Percentiles rank a stretch among this genome's conserved stretches.
These are phyloP conservation scores for Xenoacremonium recifei DNA, from an alignment of 2,329 filamentous ascomycete genomes.

Conservation along the genomic window DNA sequence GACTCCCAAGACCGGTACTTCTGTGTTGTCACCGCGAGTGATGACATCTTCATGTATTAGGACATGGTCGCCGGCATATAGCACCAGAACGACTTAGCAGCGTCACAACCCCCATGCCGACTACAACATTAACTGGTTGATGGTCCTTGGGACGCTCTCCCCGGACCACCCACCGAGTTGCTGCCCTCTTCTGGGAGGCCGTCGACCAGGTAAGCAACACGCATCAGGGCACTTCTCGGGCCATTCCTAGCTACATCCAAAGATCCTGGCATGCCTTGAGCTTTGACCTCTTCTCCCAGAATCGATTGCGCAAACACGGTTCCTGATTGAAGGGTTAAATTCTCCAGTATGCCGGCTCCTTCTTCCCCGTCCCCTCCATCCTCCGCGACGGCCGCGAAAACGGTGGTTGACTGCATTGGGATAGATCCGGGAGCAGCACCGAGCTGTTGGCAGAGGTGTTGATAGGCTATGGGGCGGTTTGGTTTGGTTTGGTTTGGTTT, in stretches of 20 bases:
- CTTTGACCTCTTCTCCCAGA: slow-evolving; percentile 2
- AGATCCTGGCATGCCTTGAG: slow-evolving; percentile 10
- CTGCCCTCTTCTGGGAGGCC: slow-evolving; percentile 11
- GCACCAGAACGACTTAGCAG: neutral
- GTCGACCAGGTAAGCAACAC: slow-evolving; percentile 3
- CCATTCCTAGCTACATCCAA: slow-evolving; percentile 9
- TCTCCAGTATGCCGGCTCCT: slow-evolving; percentile 8
- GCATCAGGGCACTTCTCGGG: slow-evolving; percentile 9
- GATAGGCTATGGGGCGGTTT: slow-evolving; percentile 7
- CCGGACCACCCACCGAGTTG: slow-evolving; percentile 13
- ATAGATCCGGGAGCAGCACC: slow-evolving; percentile 11
- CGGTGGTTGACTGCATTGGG: neutral
- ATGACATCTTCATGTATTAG: too few relatives aligned
- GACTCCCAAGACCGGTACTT: too few relatives aligned
- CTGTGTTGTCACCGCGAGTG: too few relatives aligned
- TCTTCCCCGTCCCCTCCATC: slow-evolving; percentile 9
- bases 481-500: too few relatives aligned
- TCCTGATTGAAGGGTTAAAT: slow-evolving; percentile 26
- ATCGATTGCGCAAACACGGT: slow-evolving; percentile 3
- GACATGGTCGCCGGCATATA: too few relatives aligned
- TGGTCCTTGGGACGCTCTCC: neutral
- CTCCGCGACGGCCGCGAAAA: neutral
- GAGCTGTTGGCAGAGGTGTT: slow-evolving; percentile 16
- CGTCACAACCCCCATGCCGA: neutral
- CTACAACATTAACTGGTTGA: neutral